Conservation (phyloP, 352 stramenopile species). For the Pythium myriotylum region DNA sequence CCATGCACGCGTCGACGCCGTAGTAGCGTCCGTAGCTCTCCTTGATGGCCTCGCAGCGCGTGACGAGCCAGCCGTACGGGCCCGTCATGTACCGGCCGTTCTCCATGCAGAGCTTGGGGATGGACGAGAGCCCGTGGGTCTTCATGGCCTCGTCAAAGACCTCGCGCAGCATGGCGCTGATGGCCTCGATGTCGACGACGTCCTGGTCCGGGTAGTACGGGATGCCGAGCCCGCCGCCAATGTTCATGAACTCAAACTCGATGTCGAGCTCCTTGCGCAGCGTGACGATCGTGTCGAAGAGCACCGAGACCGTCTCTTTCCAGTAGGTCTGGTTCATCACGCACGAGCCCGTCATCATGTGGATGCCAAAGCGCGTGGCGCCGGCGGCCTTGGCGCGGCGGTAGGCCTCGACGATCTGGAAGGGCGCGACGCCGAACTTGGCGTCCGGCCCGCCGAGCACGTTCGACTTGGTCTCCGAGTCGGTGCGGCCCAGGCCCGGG, state of each 20-base stretch:
- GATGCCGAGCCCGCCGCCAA: conserved; percentile 87
- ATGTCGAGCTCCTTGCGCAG: conserved; percentile 83
- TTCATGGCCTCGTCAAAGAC: conserved; percentile 81
- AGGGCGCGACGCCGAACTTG: conserved; percentile 89
- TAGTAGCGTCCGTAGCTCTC: conserved; percentile 86
- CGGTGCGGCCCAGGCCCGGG: conserved; percentile 83
- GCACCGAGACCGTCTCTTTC: conserved; percentile 84
- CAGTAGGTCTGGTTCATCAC: conserved; percentile 91
- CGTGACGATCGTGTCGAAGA: conserved; percentile 83
- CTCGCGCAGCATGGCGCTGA: conserved; percentile 75
- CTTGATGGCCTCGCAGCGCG: conserved; percentile 87
- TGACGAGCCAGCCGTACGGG: conserved; percentile 85
- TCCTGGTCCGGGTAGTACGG: conserved; percentile 81
- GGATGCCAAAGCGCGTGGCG: conserved; percentile 87
- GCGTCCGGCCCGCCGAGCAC: conserved; percentile 85
- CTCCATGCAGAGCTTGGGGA: conserved; percentile 87
- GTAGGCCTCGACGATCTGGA: conserved; percentile 90
- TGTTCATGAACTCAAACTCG: conserved; percentile 92
- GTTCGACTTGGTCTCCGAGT: conserved; percentile 90
- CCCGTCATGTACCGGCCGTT: conserved; percentile 90
- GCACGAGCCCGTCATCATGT: conserved; percentile 93
- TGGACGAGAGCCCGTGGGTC: conserved; percentile 55
- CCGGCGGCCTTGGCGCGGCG: conserved; percentile 76
- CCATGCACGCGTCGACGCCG: conserved; percentile 89
- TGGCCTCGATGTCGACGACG: conserved; percentile 64